Evolutionary conservation across 177 flowering plant genomes (phyloP), one percentile per base, ranked within the genome.

Genomic region (Tripterygium wilfordii): DNA sequence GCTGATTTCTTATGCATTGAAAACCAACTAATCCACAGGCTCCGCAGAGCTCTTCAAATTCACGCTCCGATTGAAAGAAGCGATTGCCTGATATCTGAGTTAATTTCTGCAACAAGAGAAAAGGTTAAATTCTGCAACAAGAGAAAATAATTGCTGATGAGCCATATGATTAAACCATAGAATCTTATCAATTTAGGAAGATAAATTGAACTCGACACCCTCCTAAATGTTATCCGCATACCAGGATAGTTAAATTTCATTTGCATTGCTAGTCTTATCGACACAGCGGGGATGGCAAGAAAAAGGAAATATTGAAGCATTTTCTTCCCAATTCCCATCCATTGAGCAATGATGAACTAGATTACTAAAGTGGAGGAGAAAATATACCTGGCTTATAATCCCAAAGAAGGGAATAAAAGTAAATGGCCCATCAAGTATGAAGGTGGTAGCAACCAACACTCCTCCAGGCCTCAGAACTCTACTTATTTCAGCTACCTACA

Each of bases 391-490:
- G 8, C 82, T 72, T 14, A 75, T 0, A 42, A 37, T 48, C 63
- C 62, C 58, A 20, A 68, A 43, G 42, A 75, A 37, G 15, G 91
- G 92, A 15, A 76, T 8, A 14, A 65, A 31, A 10, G 62, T 16
- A 41, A 40, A 65, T 41, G 76, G 63, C 17, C 77, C 82, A 67
- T 88, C 98, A 0, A 76, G 29, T 49, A 88, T 67, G 67, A 29
- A 75, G 24, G 98, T 91, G 14, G 92, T 79, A 17, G 88, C 96
- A 55, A 91, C 96, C 74, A 91, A 82, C 15, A 85, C 77, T 26
- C 96, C 98, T 57, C 98, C 96, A 57, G 96, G 95, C 56, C 81
- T 71, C 33, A 87, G 54, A 49, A 85, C 77, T 53, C 98, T 70
- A 62, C 95, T 79, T 59, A 91, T 79, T 71, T 91, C 98, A 50